phyloP scores from a whole-genome alignment of 768 basidiomycete genomes.

The Mycena metata region DNA sequence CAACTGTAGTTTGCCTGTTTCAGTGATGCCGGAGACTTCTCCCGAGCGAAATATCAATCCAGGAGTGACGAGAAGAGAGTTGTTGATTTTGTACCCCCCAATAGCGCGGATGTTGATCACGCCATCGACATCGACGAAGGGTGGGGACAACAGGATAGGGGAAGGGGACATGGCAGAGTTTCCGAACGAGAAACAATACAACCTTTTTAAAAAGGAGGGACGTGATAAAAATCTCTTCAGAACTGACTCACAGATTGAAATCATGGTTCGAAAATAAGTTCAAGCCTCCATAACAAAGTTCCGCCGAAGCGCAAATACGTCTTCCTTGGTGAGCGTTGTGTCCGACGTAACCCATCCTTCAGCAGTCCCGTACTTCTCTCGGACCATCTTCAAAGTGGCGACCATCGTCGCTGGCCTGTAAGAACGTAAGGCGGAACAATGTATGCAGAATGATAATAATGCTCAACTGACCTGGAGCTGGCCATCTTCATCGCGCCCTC shows the following conservation, averaged over 20 bases:
- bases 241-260: conserved; percentile 16
- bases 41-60: conserved; percentile 55
- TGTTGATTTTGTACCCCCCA: conserved; percentile 42
- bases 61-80: conserved; percentile 43
- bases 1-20: conserved; percentile 51
- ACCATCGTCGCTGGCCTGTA: conserved; percentile 54
- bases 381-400: conserved; percentile 47
- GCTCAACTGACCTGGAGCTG: conserved; percentile 47
- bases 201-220: not conserved
- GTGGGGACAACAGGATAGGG: conserved; percentile 43
- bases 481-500: conserved; percentile 53
- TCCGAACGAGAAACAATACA: not conserved
- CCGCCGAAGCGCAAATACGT: conserved; percentile 39
- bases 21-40: conserved; percentile 52
- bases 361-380: conserved; percentile 53
- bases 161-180: conserved; percentile 1
- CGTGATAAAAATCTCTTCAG: conserved; percentile 10
- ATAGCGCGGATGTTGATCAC: conserved; percentile 55
- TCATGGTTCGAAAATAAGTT: not conserved
- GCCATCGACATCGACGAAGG: conserved; percentile 56
- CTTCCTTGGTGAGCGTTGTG: conserved; percentile 48
- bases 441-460: not conserved
- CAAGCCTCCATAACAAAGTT: conserved; percentile 22
- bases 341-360: conserved; percentile 51
- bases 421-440: conserved; percentile 1